Evolutionary conservation across 106 monocot genomes (phyloP).

Genomic region (Allium fistulosum): DNA sequence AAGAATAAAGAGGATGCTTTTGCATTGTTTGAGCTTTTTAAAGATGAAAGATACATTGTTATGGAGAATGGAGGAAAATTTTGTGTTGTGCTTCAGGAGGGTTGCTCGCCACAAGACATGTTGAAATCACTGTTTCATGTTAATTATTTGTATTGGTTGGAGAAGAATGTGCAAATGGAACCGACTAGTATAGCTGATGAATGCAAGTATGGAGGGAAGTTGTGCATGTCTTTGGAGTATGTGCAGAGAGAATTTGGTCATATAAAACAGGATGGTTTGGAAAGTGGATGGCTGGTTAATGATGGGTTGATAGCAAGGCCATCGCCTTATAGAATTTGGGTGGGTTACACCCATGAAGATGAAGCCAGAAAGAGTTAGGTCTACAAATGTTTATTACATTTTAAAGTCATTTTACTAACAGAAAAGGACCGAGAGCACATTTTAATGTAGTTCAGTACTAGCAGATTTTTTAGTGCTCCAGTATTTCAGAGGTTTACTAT

Average conservation of each 20-base stretch:
- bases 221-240: slow-evolving; percentile 82
- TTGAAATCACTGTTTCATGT: slow-evolving; percentile 88
- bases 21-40: slow-evolving; percentile 77
- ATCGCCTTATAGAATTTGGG: slow-evolving; percentile 51
- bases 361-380: no score
- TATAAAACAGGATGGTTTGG: slow-evolving; percentile 42
- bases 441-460: no score
- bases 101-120: slow-evolving; percentile 75
- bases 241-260: slow-evolving; percentile 67
- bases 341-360: neutral
- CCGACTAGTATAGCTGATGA: slow-evolving; percentile 37
- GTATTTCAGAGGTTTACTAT: no score
- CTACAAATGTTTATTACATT: no score
- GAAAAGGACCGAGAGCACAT: no score
- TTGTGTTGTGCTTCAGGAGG: slow-evolving; percentile 70
- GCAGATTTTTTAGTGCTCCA: no score
- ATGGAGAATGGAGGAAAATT: slow-evolving; percentile 36
- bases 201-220: slow-evolving; percentile 59
- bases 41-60: slow-evolving; percentile 70
- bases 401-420: no score
- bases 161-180: slow-evolving; percentile 53
- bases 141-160: slow-evolving; percentile 91
- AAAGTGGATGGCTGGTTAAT: slow-evolving; percentile 65
- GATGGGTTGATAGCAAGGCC: slow-evolving; percentile 91
- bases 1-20: slow-evolving; percentile 51